Conservation (phyloP, 805 yeast genomes). For the Ogataea pilisensis region DNA sequence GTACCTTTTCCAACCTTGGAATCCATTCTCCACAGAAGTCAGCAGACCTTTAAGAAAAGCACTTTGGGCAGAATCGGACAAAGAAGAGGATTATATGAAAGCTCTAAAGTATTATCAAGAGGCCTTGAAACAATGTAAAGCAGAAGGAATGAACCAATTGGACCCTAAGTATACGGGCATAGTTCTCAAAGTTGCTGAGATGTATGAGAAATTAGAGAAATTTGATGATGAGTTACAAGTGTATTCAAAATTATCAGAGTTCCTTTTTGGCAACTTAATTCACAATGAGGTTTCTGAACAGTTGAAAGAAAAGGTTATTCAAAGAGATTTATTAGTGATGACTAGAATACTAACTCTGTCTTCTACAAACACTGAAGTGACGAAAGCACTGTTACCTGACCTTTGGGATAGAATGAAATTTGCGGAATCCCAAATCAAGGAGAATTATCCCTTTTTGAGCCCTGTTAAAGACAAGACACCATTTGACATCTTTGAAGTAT, state of each 20-base stretch:
- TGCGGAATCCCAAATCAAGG: constrained; percentile 21
- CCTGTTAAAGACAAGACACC: constrained; percentile 1
- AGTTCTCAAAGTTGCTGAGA: constrained; percentile 80
- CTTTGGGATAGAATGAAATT: constrained; percentile 24
- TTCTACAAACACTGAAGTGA: constrained; percentile 4
- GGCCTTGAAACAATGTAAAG: constrained; percentile 63
- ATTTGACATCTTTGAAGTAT: constrained; percentile 18
- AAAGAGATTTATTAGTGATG: constrained; percentile 26
- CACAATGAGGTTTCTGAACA: constrained; percentile 23
- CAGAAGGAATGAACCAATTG: constrained; percentile 49
- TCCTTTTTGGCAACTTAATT: constrained; percentile 24
- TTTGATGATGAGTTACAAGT: constrained; percentile 59
- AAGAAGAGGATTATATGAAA: constrained; percentile 55
- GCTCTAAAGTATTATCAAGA: constrained; percentile 73
- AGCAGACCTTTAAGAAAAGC: constrained; percentile 72
- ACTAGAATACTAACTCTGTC: constrained; percentile 26
- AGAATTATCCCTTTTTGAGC: constrained; percentile 17
- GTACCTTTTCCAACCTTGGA: constrained; percentile 34
- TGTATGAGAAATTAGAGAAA: constrained; percentile 70
- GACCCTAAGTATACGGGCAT: constrained; percentile 87
- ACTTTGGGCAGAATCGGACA: constrained; percentile 77
- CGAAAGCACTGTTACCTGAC: constrained; percentile 14
- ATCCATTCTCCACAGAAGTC: constrained; percentile 38
- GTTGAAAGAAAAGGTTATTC: constrained; percentile 22
- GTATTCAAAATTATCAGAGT: constrained; percentile 32